Base-by-base conservation (phyloP, 345 rosid genomes). In the Clarkia xantiana region DNA sequence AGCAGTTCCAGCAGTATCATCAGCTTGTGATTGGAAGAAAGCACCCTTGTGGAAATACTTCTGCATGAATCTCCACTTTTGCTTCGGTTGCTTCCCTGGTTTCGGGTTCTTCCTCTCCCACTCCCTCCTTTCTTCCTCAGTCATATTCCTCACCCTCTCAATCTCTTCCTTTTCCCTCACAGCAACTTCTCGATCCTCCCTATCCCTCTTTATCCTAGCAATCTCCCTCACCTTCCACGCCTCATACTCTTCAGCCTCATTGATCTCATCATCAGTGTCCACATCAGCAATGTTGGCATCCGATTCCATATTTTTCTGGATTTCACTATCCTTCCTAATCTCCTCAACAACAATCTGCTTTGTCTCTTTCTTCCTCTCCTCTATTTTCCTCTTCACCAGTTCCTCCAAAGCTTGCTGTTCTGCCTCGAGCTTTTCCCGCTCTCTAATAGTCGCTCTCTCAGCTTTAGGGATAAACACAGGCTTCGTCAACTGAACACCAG, bases 61-160 rank as follows among this genome's bases (percentile, higher is more conserved):
- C 65, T 71, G 76, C 76, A 71, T 71, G 45, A 67, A 71, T 49
- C 62, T 57, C 76, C 72, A 71, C 56, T 71, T 71, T 55, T 67
- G 69, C 64, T 71, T 71, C 1, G 72, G 11, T 7, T 47, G 42
- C 1, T 66, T 36, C 42, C 61, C 60, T 4, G 64, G 60, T 49
- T 64, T 71, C 1, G 76, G 72, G 19, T 71, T 71, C 66, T 63
- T 71, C 70, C 72, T 58, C 64, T 71, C 76, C 72, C 67, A 71
- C 42, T 71, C 76, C 60, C 72, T 67, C 56, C 69, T 60, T 61
- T 71, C 76, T 38, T 71, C 76, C 50, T 71, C 76, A 1, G 76
- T 71, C 76, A 71, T 71, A 34, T 67, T 71, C 45, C 76, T 57
- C 42, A 67, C 66, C 61, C 22, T 67, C 67, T 71, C 76, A 40